Conservation (phyloP, 2,329 filamentous ascomycete species). For the Pyrenochaeta sp. region DNA sequence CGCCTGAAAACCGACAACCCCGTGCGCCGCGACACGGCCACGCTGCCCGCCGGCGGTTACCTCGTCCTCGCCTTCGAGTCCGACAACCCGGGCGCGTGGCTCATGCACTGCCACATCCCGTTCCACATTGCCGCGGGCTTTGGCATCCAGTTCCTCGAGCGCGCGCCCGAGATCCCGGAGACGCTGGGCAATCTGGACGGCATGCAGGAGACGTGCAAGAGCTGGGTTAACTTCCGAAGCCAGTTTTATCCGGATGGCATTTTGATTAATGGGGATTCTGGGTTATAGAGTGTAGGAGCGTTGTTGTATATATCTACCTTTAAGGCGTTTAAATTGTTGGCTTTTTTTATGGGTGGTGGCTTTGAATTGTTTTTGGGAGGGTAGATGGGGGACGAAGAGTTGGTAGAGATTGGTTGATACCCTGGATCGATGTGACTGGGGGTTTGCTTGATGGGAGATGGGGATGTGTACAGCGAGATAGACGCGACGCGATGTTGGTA, state of each 20-base stretch:
- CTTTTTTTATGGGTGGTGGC: too few species aligned
- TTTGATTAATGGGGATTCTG: conserved; percentile 23
- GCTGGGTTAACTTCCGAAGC: conserved; percentile 25
- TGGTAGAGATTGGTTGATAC: too few species aligned
- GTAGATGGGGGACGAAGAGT: too few species aligned
- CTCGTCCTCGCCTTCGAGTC: conserved; percentile 47
- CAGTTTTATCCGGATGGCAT: conserved; percentile 16
- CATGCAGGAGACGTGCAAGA: conserved; percentile 35
- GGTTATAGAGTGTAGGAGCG: too few species aligned
- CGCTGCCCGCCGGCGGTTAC: conserved; percentile 42
- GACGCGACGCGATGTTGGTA: too few species aligned
- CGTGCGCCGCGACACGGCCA: conserved; percentile 46
- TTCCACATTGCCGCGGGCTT: conserved; percentile 52
- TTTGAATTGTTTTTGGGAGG: too few species aligned
- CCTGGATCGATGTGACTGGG: too few species aligned
- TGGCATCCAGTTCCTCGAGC: conserved; percentile 62
- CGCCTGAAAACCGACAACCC: conserved; percentile 42
- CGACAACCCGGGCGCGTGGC: conserved; percentile 48
- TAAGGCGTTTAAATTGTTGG: too few species aligned
- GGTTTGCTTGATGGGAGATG: too few species aligned
- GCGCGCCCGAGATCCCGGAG: conserved; percentile 36
- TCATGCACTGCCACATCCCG: conserved; percentile 51
- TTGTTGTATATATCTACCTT: too few species aligned
- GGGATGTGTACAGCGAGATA: too few species aligned
- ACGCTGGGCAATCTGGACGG: conserved; percentile 22